Conservation (phyloP, 768 basidiomycete genomes). For the Amanita fuliginea region DNA sequence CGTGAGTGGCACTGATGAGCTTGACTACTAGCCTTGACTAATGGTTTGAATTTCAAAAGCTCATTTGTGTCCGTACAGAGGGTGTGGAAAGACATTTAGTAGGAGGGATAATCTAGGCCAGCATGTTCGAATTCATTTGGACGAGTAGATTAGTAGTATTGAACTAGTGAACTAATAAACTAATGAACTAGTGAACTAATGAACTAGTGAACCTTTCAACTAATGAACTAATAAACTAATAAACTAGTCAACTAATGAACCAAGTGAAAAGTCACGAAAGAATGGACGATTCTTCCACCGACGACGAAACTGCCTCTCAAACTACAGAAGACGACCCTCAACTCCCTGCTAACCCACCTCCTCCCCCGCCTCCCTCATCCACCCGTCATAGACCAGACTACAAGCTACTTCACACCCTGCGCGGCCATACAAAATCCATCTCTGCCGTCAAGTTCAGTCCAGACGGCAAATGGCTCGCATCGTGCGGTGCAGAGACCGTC, state of each 20-base stretch:
- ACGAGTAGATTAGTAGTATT: neutral
- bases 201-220: too few relatives aligned
- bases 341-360: conserved; percentile 39
- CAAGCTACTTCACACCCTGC: conserved; percentile 51
- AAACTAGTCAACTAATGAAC: too few relatives aligned
- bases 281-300: conserved; percentile 43
- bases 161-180: too few relatives aligned
- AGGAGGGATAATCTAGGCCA: conserved; percentile 70
- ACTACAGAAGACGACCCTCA: conserved; percentile 82
- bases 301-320: conserved; percentile 64
- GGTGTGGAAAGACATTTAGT: conserved; percentile 63
- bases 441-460: conserved; percentile 90
- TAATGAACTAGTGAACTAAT: too few relatives aligned
- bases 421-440: conserved; percentile 74
- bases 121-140: conserved; percentile 54
- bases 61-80: conserved; percentile 48
- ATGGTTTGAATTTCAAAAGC: conserved; percentile 20
- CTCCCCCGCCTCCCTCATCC: conserved; percentile 19
- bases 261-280: too few relatives aligned
- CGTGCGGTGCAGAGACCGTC: conserved; percentile 71
- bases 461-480: conserved; percentile 75
- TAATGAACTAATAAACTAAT: too few relatives aligned
- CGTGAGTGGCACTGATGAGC: conserved; percentile 34
- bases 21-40: neutral
- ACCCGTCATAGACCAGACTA: conserved; percentile 50